A percentile compares a stretch with the other conserved stretches of the same genome.
phyloP scores from a whole-genome alignment of 108 stramenopile genomes.

The Aureococcus anophagefferens region DNA sequence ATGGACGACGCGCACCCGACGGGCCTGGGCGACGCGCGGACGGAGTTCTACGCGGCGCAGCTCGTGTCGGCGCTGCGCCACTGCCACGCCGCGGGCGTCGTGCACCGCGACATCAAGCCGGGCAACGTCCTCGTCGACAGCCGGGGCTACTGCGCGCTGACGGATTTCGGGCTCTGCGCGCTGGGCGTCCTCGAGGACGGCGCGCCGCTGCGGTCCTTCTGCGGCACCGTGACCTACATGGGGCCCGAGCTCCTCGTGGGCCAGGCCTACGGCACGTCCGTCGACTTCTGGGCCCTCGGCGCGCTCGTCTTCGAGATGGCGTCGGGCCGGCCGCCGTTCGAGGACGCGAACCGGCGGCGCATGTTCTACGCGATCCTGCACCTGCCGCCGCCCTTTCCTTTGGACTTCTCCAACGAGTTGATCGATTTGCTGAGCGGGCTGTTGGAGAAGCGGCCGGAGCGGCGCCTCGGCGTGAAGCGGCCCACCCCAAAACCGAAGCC shows the following conservation, averaged over 20 bases:
- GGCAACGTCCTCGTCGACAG: slow-evolving; percentile 50
- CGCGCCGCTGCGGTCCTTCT: slow-evolving; percentile 17
- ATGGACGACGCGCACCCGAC: not conserved
- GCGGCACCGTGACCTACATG: slow-evolving; percentile 56
- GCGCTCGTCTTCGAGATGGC: slow-evolving; percentile 90
- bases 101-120: slow-evolving; percentile 50
- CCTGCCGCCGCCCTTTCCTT: not conserved
- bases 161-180: slow-evolving; percentile 40
- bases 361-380: slow-evolving; percentile 6
- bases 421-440: not conserved
- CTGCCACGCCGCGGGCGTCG: slow-evolving; percentile 32
- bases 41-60: slow-evolving; percentile 33
- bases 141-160: slow-evolving; percentile 25
- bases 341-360: slow-evolving; percentile 22
- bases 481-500: not conserved
- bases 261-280: slow-evolving; percentile 89
- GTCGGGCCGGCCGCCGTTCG: slow-evolving; percentile 67
- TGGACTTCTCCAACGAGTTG: not conserved
- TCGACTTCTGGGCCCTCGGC: slow-evolving; percentile 94
- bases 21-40: slow-evolving; percentile 18
- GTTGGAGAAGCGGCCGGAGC: not conserved
- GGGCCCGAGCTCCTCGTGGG: slow-evolving; percentile 64
- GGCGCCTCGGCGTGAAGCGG: not conserved
- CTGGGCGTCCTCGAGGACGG: not conserved
- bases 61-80: slow-evolving; percentile 41